Evolutionary conservation across 108 stramenopile genomes (phyloP), one percentile per base, ranked within the genome.

Genomic region (Pseudonitzschia delicatissima): DNA sequence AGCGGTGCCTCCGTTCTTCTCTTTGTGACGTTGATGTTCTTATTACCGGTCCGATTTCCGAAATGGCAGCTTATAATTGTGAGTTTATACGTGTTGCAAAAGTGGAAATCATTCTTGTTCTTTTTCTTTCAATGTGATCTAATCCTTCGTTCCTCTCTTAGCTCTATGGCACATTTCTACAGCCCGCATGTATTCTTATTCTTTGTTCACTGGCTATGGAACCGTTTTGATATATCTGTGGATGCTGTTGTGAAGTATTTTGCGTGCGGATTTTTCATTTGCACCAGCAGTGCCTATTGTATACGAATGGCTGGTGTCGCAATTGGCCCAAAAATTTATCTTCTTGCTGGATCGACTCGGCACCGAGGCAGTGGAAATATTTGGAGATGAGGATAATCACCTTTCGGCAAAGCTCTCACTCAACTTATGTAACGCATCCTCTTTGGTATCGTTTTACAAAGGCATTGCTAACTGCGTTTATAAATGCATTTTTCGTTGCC

Each of bases 191-290:
- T 49, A 2, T 70, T 90, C 11, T 40, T 86, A 47, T 77, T 63
- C 29, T 39, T 77, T 58, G 81, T 86, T 26, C 82, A 87, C 55
- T 85, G 84, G 83, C 52, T 37, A 17, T 61, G 60, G 60, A 37
- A 42, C 20, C 60, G 60, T 26, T 8, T 17, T 13, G 86, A 94
- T 59, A 57, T 94, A 20, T 81, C 81, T 62, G 18, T 88, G 11
- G 92, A 94, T 82, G 87, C 87, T 12, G 69, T 88, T 28, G 80
- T 94, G 63, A 94, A 94, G 55, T 88, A 71, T 69, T 88, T 88
- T 79, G 81, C 86, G 3, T 76, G 64, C 40, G 92, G 92, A 9
- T 89, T 94, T 64, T 69, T 81, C 4, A 51, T 91, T 47, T 79
- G 82, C 45, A 89, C 84, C 6, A 70, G 82, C 23, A 40, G 87